Conservation (phyloP, 2,329 filamentous ascomycete species). For the Penicillium expansum region DNA sequence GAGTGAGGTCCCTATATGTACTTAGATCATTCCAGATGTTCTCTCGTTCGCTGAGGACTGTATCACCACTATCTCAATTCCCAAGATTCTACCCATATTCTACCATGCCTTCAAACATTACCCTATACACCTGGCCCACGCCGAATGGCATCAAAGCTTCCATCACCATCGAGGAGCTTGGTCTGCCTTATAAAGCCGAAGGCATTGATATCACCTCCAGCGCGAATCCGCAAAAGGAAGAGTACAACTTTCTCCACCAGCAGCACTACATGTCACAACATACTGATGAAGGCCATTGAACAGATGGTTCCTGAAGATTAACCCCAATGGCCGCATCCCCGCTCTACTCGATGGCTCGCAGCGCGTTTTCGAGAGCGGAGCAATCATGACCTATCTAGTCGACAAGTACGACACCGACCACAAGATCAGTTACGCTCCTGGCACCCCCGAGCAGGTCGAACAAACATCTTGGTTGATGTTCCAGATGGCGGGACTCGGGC, state of each 20-base stretch:
- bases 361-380: conserved; percentile 47
- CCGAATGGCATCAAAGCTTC: conserved; percentile 39
- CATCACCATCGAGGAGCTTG: conserved; percentile 40
- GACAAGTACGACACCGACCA: conserved; percentile 45
- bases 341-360: conserved; percentile 43
- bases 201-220: conserved; percentile 44
- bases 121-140: conserved; percentile 32
- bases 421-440: conserved; percentile 45
- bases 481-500: conserved; percentile 43
- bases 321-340: conserved; percentile 51
- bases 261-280: not conserved
- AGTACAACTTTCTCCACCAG: conserved; percentile 12
- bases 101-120: conserved; percentile 28
- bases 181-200: conserved; percentile 33
- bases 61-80: conserved; percentile 6
- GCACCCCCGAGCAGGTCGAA: conserved; percentile 45
- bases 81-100: conserved; percentile 12
- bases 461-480: conserved; percentile 48
- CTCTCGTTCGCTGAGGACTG: conserved; percentile 10
- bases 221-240: conserved; percentile 46
- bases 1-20: not conserved
- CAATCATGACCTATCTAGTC: conserved; percentile 48
- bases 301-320: conserved; percentile 48
- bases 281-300: not conserved
- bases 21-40: not conserved